Base-by-base conservation (phyloP, 176 grass and related monocot species). In the Guadua angustifolia region DNA sequence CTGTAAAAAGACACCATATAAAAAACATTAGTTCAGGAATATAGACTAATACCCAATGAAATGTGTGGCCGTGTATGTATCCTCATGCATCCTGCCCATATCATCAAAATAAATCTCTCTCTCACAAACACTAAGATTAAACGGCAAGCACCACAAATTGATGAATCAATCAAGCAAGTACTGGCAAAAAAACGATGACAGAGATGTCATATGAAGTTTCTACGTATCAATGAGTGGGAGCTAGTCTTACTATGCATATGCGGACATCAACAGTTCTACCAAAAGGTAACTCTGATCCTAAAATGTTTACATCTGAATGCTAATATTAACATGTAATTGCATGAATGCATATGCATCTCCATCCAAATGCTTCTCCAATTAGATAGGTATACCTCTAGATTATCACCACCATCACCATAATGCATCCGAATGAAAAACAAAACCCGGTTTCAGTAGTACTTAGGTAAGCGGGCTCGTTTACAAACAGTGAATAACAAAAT, bases 21-120 rank as follows among this genome's bases (percentile, higher is more conserved):
- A n/a, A n/a, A n/a, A n/a, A n/a, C n/a, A n/a, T n/a, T n/a, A n/a
- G n/a, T n/a, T n/a, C n/a, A n/a, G n/a, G n/a, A n/a, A n/a, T n/a
- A n/a, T n/a, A n/a, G n/a, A n/a, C n/a, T n/a, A n/a, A n/a, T n/a
- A n/a, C n/a, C n/a, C n/a, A n/a, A n/a, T n/a, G n/a, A n/a, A n/a
- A n/a, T n/a, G n/a, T n/a, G n/a, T n/a, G n/a, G n/a, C n/a, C n/a
- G n/a, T n/a, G n/a, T n/a, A n/a, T n/a, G n/a, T n/a, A n/a, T n/a
- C n/a, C n/a, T n/a, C n/a, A n/a, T n/a, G n/a, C n/a, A n/a, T n/a
- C n/a, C n/a, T n/a, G n/a, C n/a, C 29, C 19, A 11, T 24, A 74
- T 49, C 70, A 74, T 25, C 67, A 72, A 22, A 73, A 63, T 50
- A 63, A 44, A 69, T 69, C 35, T 7, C 29, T 82, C 16, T 69